Percentiles rank a stretch among this genome's conserved stretches.
Evolutionary conservation across 140 eudicot species (phyloP).

Genomic region (Flaveria floridana): DNA sequence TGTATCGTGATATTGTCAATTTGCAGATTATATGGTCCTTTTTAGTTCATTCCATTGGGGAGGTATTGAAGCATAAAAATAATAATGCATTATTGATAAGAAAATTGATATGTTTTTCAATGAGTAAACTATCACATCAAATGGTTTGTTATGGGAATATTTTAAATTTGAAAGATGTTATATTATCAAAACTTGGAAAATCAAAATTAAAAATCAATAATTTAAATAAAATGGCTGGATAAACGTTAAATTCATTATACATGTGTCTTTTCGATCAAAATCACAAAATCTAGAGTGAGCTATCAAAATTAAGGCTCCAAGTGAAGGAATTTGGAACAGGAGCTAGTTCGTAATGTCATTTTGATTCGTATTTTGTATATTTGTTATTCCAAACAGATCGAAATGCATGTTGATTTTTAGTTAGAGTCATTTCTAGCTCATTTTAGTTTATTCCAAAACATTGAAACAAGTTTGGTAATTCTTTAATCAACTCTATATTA

Average conservation of each 20-base stretch:
- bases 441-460: background rate
- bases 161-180: too few relatives aligned
- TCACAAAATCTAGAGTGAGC: background rate
- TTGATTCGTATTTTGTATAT: too few relatives aligned
- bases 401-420: background rate
- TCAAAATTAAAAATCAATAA: too few relatives aligned
- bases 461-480: background rate
- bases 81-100: background rate
- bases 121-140: too few relatives aligned
- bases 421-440: background rate
- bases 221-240: too few relatives aligned
- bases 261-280: background rate
- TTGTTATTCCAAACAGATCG: background rate
- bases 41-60: constrained; percentile 18
- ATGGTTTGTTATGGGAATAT: too few relatives aligned
- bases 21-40: constrained; percentile 31
- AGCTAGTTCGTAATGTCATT: too few relatives aligned
- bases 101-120: too few relatives aligned
- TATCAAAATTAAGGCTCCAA: background rate
- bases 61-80: background rate
- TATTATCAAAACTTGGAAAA: too few relatives aligned
- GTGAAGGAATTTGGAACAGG: background rate
- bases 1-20: constrained; percentile 32
- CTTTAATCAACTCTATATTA: background rate
- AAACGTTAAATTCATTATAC: too few relatives aligned